phyloP scores from a whole-genome alignment of 176 grass and related monocot genomes.

The Saccharum spontaneum region DNA sequence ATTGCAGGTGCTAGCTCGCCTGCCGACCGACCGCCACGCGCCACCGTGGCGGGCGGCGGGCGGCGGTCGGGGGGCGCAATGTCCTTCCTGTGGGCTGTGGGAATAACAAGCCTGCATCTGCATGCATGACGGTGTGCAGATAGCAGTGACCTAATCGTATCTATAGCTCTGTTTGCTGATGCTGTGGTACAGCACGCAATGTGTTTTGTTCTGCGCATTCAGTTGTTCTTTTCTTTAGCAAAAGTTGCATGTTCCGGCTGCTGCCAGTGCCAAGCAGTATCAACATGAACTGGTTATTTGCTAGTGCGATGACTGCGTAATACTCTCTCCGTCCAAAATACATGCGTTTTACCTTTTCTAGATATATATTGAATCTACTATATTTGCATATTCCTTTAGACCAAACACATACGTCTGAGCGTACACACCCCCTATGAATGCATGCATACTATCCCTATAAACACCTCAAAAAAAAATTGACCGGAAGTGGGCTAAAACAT shows the following conservation, averaged over 20 bases:
- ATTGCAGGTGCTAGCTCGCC: slow-evolving; percentile 40
- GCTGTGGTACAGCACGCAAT: not conserved
- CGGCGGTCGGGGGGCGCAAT: not conserved
- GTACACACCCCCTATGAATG: too few relatives aligned
- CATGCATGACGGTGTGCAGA: not conserved
- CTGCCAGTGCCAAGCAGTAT: not conserved
- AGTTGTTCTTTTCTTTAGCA: not conserved
- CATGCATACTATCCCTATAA: too few relatives aligned
- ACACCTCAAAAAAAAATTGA: too few relatives aligned
- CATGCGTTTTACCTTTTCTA: too few relatives aligned
- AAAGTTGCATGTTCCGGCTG: not conserved
- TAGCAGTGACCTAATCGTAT: not conserved
- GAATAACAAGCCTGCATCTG: not conserved
- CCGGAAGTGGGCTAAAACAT: not conserved
- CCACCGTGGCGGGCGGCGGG: not conserved
- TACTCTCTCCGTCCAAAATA: too few relatives aligned
- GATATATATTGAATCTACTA: too few relatives aligned
- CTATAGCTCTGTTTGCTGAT: not conserved
- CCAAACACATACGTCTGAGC: too few relatives aligned
- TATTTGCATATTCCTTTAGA: too few relatives aligned
- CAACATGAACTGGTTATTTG: not conserved
- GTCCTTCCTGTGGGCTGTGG: not conserved
- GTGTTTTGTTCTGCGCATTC: not conserved
- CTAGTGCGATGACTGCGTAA: not conserved
- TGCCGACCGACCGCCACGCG: too few relatives aligned